Evolutionary conservation across 805 yeast species (phyloP).

Genomic region (Huiozyma sinensis): DNA sequence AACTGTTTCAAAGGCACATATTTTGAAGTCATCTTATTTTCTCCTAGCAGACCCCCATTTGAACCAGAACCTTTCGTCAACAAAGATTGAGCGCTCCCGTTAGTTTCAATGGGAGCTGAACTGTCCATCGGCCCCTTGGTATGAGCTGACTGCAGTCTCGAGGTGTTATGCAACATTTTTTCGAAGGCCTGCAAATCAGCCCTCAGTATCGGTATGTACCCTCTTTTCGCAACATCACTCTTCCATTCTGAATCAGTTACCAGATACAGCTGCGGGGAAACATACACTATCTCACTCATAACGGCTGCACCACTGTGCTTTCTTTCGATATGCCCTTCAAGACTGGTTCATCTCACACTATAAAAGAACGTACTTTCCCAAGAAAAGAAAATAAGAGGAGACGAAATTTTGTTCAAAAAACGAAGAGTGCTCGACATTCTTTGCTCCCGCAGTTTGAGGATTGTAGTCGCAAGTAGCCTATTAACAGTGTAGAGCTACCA

Average conservation of each 20-base stretch:
- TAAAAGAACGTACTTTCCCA: too few relatives aligned
- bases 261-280: slow-evolving; percentile 20
- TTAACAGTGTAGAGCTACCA: too few relatives aligned
- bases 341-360: background rate
- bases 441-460: too few relatives aligned
- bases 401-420: too few relatives aligned
- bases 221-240: slow-evolving; percentile 14
- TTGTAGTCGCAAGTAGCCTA: too few relatives aligned
- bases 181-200: slow-evolving; percentile 16
- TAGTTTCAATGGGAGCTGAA: background rate
- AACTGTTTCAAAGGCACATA: slow-evolving; percentile 16
- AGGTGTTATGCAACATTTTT: slow-evolving; percentile 3
- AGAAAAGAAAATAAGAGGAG: too few relatives aligned
- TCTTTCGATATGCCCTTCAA: background rate
- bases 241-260: slow-evolving; percentile 14
- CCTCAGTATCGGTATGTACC: slow-evolving; percentile 20
- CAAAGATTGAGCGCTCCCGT: background rate
- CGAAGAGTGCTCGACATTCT: too few relatives aligned
- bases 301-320: background rate
- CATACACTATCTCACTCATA: slow-evolving; percentile 20
- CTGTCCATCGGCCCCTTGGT: background rate
- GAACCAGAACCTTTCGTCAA: background rate
- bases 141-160: background rate
- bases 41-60: too few relatives aligned
- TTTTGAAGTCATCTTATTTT: background rate